Evolutionary conservation across 495 filamentous ascomycete species (phyloP).

Genomic region (Rhypophila decipiens): DNA sequence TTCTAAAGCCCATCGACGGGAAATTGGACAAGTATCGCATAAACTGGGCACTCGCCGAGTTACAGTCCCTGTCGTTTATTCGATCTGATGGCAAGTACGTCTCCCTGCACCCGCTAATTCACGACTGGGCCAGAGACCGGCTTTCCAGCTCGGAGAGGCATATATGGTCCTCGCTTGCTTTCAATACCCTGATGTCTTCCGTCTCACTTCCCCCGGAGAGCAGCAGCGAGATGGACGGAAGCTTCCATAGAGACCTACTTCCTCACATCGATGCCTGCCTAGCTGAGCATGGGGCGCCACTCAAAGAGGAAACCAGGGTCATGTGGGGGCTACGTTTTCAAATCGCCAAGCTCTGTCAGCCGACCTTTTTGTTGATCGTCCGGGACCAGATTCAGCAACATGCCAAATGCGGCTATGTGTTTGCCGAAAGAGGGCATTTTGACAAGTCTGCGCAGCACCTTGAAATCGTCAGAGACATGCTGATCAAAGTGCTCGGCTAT

Average conservation of each 20-base stretch:
- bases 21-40: slow-evolving; percentile 3
- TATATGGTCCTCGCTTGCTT: slow-evolving; percentile 1
- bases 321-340: neutral
- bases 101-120: slow-evolving; percentile 6
- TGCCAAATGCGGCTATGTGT: slow-evolving; percentile 4
- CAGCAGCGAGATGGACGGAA: slow-evolving; percentile 2
- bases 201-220: slow-evolving; percentile 3
- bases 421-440: slow-evolving; percentile 4
- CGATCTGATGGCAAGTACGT: slow-evolving; percentile 3
- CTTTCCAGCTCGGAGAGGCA: neutral
- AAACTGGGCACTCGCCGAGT: slow-evolving; percentile 3
- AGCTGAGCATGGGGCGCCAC: neutral
- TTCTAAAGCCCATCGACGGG: neutral
- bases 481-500: neutral
- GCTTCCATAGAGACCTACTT: slow-evolving; percentile 5
- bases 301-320: neutral
- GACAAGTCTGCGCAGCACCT: slow-evolving; percentile 1
- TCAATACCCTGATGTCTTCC: slow-evolving; percentile 1
- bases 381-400: neutral
- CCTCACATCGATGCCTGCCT: slow-evolving; percentile 2
- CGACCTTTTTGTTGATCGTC: slow-evolving; percentile 2
- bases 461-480: slow-evolving; percentile 1
- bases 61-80: slow-evolving; percentile 4
- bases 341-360: neutral
- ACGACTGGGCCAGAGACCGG: slow-evolving; percentile 3